A percentile compares a stretch with the other conserved stretches of the same genome.
These are phyloP conservation scores for Fusarium keratoplasticum DNA, from an alignment of 2,329 filamentous ascomycete genomes.

Conservation along the genomic window DNA sequence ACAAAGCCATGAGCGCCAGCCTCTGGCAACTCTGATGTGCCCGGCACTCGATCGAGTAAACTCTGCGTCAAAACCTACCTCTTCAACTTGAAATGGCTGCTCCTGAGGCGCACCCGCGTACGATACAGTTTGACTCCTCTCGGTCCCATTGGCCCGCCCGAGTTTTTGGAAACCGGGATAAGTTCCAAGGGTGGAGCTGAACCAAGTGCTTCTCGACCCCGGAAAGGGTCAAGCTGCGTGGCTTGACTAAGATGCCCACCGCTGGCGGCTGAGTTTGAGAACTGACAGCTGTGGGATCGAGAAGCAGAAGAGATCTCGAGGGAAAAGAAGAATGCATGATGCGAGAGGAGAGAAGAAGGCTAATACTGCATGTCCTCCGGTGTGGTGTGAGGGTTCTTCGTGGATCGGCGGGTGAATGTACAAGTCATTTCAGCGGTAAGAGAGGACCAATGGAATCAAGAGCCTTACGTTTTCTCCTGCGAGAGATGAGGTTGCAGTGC, in stretches of 20 bases:
- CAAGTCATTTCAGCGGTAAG: neutral
- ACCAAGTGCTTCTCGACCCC: neutral
- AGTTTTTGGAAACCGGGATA: conserved; percentile 7
- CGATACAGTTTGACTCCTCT: neutral
- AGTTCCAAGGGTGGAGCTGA: conserved; percentile 15
- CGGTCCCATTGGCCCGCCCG: conserved; percentile 14
- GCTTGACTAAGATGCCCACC: neutral
- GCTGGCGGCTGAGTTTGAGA: conserved; percentile 2
- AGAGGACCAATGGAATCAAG: neutral
- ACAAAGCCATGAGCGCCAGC: neutral
- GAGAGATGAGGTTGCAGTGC: conserved; percentile 18
- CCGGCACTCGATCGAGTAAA: conserved; percentile 3
- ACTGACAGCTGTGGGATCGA: neutral
- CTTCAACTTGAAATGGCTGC: neutral
- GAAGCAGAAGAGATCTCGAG: neutral
- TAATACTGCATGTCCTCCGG: conserved; percentile 4
- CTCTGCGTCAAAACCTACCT: neutral
- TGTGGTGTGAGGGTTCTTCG: neutral
- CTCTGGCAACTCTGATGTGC: neutral
- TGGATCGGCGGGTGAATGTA: neutral
- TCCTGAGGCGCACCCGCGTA: neutral
- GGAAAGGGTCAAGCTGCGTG: conserved; percentile 20
- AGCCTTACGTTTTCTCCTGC: neutral
- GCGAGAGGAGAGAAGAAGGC: conserved; percentile 18
- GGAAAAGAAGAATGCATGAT: neutral